Evolutionary conservation across 768 basidiomycete species (phyloP).

Genomic region (Pleurotus platypus): DNA sequence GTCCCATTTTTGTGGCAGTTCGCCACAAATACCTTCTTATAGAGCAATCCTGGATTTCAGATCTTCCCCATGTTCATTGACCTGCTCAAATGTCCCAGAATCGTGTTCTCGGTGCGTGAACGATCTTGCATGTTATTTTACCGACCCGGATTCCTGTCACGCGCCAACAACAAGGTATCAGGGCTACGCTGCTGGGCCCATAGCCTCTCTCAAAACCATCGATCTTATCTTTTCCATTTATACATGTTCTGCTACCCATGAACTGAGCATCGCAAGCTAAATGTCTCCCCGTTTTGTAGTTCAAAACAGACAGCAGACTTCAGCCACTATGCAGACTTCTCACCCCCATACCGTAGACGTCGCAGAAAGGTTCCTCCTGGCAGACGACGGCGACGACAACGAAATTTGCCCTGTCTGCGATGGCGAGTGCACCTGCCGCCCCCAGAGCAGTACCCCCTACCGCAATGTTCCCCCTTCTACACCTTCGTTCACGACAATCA

Average conservation of each 20-base stretch:
- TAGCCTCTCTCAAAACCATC: conserved; percentile 8
- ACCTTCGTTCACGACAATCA: conserved; percentile 27
- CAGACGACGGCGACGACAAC: conserved; percentile 64
- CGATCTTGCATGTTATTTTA: conserved; percentile 9
- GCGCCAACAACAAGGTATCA: conserved; percentile 12
- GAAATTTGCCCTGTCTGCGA: conserved; percentile 91
- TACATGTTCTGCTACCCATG: conserved; percentile 1
- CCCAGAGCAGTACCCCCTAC: conserved; percentile 36
- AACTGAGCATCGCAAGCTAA: conserved; percentile 5
- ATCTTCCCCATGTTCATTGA: conserved; percentile 40
- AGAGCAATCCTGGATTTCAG: conserved; percentile 38
- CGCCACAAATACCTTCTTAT: conserved; percentile 14
- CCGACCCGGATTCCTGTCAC: conserved; percentile 14
- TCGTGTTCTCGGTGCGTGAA: conserved; percentile 30
- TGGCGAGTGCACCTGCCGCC: conserved; percentile 79
- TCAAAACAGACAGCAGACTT: conserved; percentile 45
- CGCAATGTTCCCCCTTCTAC: conserved; percentile 34
- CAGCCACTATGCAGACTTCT: conserved; percentile 60
- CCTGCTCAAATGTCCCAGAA: conserved; percentile 37
- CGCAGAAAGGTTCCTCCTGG: conserved; percentile 32
- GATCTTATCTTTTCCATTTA: conserved; percentile 5
- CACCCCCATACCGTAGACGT: conserved; percentile 62
- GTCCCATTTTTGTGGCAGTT: conserved; percentile 11
- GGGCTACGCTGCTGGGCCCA: neutral
- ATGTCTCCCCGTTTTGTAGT: conserved; percentile 20